Conservation (phyloP, 2,329 filamentous ascomycete species). For the Aspergillus awamori region DNA sequence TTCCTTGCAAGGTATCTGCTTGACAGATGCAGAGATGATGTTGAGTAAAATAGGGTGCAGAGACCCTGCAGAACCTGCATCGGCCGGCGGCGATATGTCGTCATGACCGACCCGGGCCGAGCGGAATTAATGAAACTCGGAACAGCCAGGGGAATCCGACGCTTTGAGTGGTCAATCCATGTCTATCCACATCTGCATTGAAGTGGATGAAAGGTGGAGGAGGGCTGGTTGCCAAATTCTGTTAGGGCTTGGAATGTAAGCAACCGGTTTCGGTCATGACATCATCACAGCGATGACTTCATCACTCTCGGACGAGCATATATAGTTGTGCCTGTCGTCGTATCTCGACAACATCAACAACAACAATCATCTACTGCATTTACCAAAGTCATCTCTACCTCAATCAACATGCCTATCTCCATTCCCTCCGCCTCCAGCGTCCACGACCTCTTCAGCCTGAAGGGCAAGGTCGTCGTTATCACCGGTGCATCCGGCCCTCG, state of each 20-base stretch:
- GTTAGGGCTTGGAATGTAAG: neutral
- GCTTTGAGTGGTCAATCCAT: neutral
- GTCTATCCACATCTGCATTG: neutral
- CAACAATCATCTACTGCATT: neutral
- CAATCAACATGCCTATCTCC: conserved; percentile 41
- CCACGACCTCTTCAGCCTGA: conserved; percentile 51
- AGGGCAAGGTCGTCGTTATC: conserved; percentile 52
- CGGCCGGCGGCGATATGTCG: conserved; percentile 15
- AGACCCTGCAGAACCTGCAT: neutral
- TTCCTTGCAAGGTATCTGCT: neutral
- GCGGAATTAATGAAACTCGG: neutral
- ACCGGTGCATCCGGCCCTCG: conserved; percentile 61
- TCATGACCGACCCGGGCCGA: conserved; percentile 17
- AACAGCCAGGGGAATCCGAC: neutral
- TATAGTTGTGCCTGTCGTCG: neutral
- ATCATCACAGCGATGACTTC: conserved; percentile 5
- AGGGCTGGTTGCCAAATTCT: neutral
- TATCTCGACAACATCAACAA: neutral
- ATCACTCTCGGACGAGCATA: neutral
- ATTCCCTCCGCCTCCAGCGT: conserved; percentile 39
- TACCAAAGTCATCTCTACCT: neutral
- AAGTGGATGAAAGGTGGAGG: neutral
- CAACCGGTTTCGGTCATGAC: conserved; percentile 3
- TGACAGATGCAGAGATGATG: neutral
- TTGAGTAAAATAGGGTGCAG: neutral